Percentiles rank a stretch among this genome's conserved stretches.
phyloP scores from a whole-genome alignment of 495 filamentous ascomycete genomes.

The Bacidia rubella region DNA sequence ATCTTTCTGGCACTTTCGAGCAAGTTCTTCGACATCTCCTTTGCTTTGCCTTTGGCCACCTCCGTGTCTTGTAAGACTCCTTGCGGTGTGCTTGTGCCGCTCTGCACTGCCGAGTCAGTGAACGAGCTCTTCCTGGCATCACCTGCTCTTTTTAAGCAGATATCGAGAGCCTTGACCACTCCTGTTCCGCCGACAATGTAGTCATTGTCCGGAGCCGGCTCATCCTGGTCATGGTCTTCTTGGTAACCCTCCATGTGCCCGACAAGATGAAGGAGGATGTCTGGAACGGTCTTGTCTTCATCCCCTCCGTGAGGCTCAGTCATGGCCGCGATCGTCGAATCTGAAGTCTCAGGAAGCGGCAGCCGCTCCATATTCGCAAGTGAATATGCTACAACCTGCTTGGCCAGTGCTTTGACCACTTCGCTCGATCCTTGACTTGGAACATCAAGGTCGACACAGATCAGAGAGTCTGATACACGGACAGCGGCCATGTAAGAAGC shows the following conservation, averaged over 20 bases:
- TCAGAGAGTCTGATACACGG: constrained; percentile 65
- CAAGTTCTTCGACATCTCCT: constrained; percentile 84
- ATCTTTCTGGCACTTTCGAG: constrained; percentile 79
- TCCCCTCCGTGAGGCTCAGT: constrained; percentile 26
- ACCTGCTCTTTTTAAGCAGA: constrained; percentile 62
- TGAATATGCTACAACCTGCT: constrained; percentile 86
- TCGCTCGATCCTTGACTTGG: constrained; percentile 66
- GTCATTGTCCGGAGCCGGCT: constrained; percentile 73
- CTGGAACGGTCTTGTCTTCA: constrained; percentile 38
- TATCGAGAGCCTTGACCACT: constrained; percentile 84
- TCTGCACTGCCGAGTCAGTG: constrained; percentile 28
- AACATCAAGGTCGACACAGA: constrained; percentile 85
- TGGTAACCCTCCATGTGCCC: constrained; percentile 39
- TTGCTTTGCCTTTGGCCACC: constrained; percentile 51
- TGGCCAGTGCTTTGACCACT: constrained; percentile 82
- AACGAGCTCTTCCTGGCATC: constrained; percentile 28
- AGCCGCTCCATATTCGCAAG: constrained; percentile 74
- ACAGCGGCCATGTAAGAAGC: constrained; percentile 84
- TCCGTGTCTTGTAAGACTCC: constrained; percentile 30
- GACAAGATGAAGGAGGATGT: constrained; percentile 55
- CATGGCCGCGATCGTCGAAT: constrained; percentile 36
- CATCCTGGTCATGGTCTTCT: constrained; percentile 48
- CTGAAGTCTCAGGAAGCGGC: constrained; percentile 14
- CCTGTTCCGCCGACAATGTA: constrained; percentile 94
- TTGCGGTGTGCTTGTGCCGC: constrained; percentile 42